A percentile compares a stretch with the other conserved stretches of the same genome.
Evolutionary conservation across 2,329 filamentous ascomycete genomes (phyloP).

Genomic region (Colletotrichum godetiae): DNA sequence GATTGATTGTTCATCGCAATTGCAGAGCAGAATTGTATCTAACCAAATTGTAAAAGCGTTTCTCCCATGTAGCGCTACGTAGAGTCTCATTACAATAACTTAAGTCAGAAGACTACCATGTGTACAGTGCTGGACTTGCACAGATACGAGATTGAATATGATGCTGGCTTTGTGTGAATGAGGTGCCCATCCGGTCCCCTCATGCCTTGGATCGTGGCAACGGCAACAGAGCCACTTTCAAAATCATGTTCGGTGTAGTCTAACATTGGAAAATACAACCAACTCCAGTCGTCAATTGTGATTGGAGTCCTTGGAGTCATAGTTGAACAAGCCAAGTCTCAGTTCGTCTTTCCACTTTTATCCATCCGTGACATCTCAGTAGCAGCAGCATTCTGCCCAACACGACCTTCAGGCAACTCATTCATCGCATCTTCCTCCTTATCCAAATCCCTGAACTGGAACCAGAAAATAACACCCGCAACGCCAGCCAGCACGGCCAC

Average conservation of each 20-base stretch:
- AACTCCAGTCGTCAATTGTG: not conserved
- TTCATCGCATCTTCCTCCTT: slow-evolving; percentile 75
- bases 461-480: slow-evolving; percentile 76
- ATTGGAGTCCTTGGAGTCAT: not conserved
- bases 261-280: not conserved
- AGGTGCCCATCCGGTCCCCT: too few species aligned
- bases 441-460: slow-evolving; percentile 72
- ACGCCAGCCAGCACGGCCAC: slow-evolving; percentile 74
- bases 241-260: not conserved
- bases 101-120: too few species aligned
- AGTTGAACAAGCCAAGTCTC: not conserved
- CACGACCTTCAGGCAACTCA: slow-evolving; percentile 55
- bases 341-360: not conserved
- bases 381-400: not conserved
- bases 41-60: too few species aligned
- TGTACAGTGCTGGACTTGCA: too few species aligned
- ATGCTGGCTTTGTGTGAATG: too few species aligned
- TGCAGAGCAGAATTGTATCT: too few species aligned
- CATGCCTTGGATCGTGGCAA: too few species aligned
- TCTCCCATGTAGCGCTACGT: too few species aligned
- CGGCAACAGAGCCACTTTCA: not conserved
- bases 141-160: too few species aligned
- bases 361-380: not conserved
- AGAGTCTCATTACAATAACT: too few species aligned
- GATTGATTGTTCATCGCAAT: too few species aligned